Conservation (phyloP, 441 rosid species). For the Theobroma grandiflorum region DNA sequence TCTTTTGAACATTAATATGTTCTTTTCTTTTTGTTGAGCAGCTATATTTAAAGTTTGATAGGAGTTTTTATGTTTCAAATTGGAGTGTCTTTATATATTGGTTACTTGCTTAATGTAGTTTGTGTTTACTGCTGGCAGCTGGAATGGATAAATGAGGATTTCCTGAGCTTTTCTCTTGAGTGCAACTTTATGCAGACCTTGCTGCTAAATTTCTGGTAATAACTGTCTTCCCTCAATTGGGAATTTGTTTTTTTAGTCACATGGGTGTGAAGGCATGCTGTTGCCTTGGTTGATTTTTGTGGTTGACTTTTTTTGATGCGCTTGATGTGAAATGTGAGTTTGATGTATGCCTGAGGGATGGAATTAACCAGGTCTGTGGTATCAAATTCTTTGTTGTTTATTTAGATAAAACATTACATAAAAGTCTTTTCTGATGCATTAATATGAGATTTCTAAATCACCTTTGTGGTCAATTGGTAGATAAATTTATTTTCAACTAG, state of each 20-base stretch:
- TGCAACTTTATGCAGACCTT: slow-evolving; percentile 75
- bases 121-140: slow-evolving; percentile 93
- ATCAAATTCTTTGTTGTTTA: slow-evolving; percentile 24
- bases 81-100: slow-evolving; percentile 38
- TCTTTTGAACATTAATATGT: slow-evolving; percentile 34
- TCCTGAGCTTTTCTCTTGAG: slow-evolving; percentile 84
- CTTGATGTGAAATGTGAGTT: slow-evolving; percentile 14
- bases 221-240: slow-evolving; percentile 50
- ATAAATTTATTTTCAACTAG: slow-evolving; percentile 66
- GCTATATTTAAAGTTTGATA: slow-evolving; percentile 39
- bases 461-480: slow-evolving; percentile 69
- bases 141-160: slow-evolving; percentile 82
- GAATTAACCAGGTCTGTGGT: slow-evolving; percentile 19
- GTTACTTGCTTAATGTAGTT: slow-evolving; percentile 64
- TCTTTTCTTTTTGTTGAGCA: slow-evolving; percentile 37
- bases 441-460: slow-evolving; percentile 45
- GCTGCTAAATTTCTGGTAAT: slow-evolving; percentile 87
- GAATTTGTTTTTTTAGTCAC: slow-evolving; percentile 38
- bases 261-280: slow-evolving; percentile 29
- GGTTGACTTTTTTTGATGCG: not conserved
- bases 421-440: slow-evolving; percentile 33
- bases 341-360: not conserved
- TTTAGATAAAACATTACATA: slow-evolving; percentile 21
- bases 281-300: slow-evolving; percentile 13
- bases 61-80: slow-evolving; percentile 40